Evolutionary conservation across 805 yeast species (phyloP).

Genomic region (Ogataea haglerorum): DNA sequence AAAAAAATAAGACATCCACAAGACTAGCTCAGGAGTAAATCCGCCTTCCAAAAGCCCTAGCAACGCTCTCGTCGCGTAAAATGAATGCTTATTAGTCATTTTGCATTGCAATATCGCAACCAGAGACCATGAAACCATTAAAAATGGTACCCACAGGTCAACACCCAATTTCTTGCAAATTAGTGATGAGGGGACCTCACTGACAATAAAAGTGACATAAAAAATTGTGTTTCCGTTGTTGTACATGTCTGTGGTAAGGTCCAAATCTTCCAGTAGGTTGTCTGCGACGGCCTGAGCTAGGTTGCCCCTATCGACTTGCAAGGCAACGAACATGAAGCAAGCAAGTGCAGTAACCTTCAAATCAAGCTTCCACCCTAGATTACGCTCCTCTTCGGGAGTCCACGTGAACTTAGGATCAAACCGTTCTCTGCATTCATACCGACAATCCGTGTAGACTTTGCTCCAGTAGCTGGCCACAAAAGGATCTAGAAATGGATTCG

Average conservation of each 20-base stretch:
- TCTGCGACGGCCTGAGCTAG: slow-evolving; percentile 44
- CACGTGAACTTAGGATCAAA: slow-evolving; percentile 38
- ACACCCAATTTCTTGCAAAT: slow-evolving; percentile 40
- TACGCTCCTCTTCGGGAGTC: slow-evolving; percentile 31
- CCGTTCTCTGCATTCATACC: slow-evolving; percentile 35
- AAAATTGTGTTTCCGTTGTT: slow-evolving; percentile 51
- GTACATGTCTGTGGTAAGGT: slow-evolving; percentile 39
- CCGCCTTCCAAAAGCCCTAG: slow-evolving; percentile 44
- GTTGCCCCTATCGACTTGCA: slow-evolving; percentile 43
- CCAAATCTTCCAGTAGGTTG: slow-evolving; percentile 39
- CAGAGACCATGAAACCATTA: slow-evolving; percentile 43
- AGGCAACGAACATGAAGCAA: slow-evolving; percentile 40
- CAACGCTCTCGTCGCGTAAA: slow-evolving; percentile 38
- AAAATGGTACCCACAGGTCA: slow-evolving; percentile 33
- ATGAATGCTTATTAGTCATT: slow-evolving; percentile 36
- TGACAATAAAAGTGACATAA: slow-evolving; percentile 38
- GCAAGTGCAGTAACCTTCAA: slow-evolving; percentile 40
- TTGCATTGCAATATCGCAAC: slow-evolving; percentile 43
- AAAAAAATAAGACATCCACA: slow-evolving; percentile 18
- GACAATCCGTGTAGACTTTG: slow-evolving; percentile 30
- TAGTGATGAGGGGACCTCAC: slow-evolving; percentile 43
- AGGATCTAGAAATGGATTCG: slow-evolving; percentile 29
- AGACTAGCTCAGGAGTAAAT: slow-evolving; percentile 28
- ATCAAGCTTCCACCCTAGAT: slow-evolving; percentile 33
- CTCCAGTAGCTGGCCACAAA: slow-evolving; percentile 33